Conservation (phyloP, 345 rosid species). For the Linum lewisii region DNA sequence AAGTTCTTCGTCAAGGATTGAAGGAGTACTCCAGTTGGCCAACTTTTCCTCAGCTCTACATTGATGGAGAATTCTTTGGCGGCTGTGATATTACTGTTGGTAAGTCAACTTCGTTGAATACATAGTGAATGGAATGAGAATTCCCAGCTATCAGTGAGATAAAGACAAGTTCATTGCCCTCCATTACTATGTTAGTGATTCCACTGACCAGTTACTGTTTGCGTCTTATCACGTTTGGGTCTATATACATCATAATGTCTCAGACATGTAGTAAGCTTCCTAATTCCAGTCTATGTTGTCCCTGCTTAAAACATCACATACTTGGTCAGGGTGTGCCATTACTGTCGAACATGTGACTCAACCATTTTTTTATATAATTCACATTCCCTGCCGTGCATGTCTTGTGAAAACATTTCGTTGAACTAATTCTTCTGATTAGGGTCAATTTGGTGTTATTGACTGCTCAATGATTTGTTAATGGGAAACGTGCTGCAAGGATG, state of each 20-base stretch:
- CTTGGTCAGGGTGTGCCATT: too few species aligned
- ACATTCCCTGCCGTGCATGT: too few species aligned
- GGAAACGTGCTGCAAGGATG: not conserved
- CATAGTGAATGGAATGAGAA: not conserved
- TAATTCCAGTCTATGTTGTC: too few species aligned
- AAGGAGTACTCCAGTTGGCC: slow-evolving; percentile 97
- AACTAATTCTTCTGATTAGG: not conserved
- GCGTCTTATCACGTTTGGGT: too few species aligned
- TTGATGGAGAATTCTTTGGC: slow-evolving; percentile 87
- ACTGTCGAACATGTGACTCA: too few species aligned
- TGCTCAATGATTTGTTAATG: not conserved
- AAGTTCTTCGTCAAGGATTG: slow-evolving; percentile 70
- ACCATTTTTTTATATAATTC: too few species aligned
- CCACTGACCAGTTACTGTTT: too few species aligned
- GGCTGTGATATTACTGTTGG: slow-evolving; percentile 91
- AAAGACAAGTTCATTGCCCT: not conserved
- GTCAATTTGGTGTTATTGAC: not conserved
- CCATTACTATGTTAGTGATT: not conserved
- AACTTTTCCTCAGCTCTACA: slow-evolving; percentile 88
- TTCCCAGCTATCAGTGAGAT: not conserved
- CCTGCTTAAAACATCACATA: too few species aligned
- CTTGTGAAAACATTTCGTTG: not conserved
- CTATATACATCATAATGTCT: too few species aligned
- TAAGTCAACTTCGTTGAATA: slow-evolving; percentile 16
- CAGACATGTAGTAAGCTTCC: too few species aligned